phyloP scores from a whole-genome alignment of 2,329 filamentous ascomycete species.

The Neonectria sp. region DNA sequence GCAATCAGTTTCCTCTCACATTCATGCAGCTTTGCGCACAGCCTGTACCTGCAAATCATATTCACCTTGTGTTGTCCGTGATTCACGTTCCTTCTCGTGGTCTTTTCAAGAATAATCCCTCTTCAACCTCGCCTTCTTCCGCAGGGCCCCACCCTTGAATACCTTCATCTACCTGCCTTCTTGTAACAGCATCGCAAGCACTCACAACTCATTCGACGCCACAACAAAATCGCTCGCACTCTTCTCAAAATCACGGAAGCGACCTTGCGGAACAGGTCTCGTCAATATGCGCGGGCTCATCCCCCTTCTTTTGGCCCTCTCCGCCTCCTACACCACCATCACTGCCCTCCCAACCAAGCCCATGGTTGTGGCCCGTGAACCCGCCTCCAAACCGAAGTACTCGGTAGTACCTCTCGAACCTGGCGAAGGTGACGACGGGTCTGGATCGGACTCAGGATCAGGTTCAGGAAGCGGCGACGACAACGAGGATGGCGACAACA shows the following conservation, averaged over 20 bases:
- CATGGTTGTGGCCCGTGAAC: slow-evolving; percentile 43
- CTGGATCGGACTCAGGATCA: slow-evolving; percentile 39
- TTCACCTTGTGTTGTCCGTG: not conserved
- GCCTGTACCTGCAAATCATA: slow-evolving; percentile 1
- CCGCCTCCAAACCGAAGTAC: slow-evolving; percentile 51
- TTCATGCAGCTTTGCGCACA: slow-evolving; percentile 28
- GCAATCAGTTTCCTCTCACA: slow-evolving; percentile 26
- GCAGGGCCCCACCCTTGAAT: not conserved
- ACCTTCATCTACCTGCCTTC: not conserved
- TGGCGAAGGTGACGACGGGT: slow-evolving; percentile 41
- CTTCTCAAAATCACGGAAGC: slow-evolving; percentile 1
- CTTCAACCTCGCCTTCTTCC: not conserved
- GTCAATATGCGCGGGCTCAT: slow-evolving; percentile 51
- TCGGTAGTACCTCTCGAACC: slow-evolving; percentile 59
- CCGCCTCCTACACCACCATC: slow-evolving; percentile 45
- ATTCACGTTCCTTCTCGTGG: slow-evolving; percentile 4
- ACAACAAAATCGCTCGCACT: not conserved
- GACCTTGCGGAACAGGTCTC: slow-evolving; percentile 31
- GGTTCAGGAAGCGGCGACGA: slow-evolving; percentile 33
- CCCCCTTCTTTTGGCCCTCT: slow-evolving; percentile 50
- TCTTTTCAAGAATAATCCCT: not conserved
- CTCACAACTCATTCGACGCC: not conserved
- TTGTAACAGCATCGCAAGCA: not conserved
- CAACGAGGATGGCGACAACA: slow-evolving; percentile 34
- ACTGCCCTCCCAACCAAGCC: slow-evolving; percentile 51